phyloP scores from a whole-genome alignment of 2,329 filamentous ascomycete species.

The Volutella citrinella region DNA sequence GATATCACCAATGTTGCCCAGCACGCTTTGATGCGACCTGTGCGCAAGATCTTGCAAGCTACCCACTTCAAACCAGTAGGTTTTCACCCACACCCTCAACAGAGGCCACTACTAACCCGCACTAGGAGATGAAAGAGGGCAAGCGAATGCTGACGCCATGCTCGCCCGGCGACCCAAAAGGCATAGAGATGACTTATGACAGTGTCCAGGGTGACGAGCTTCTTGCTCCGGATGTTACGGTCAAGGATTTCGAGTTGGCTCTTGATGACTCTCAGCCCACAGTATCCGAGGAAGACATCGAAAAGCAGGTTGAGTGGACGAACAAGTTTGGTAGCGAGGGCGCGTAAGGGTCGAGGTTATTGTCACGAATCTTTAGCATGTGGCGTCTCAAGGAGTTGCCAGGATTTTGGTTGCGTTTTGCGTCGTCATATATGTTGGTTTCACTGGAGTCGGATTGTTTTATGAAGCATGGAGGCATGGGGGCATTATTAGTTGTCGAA shows the following conservation, averaged over 20 bases:
- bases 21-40: conserved; percentile 94
- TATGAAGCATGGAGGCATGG: no score
- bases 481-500: no score
- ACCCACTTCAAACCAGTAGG: conserved; percentile 94
- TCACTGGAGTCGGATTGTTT: conserved; percentile 12
- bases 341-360: conserved; percentile 33
- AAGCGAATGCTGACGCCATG: conserved; percentile 77
- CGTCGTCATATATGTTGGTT: conserved; percentile 14
- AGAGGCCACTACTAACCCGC: conserved; percentile 1
- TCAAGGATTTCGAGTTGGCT: conserved; percentile 93
- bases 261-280: conserved; percentile 87
- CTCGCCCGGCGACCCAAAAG: conserved; percentile 83
- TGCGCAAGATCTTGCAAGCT: conserved; percentile 93
- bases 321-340: conserved; percentile 94
- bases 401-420: conserved; percentile 12
- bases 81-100: background rate
- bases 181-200: conserved; percentile 91
- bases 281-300: conserved; percentile 82
- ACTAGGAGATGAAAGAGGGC: conserved; percentile 67
- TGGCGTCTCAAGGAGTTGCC: conserved; percentile 30
- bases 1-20: conserved; percentile 97
- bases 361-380: conserved; percentile 21
- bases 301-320: conserved; percentile 88
- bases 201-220: conserved; percentile 80
- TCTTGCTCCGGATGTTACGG: conserved; percentile 77